Evolutionary conservation across 495 filamentous ascomycete genomes (phyloP), one percentile per base, ranked within the genome.

Genomic region (Schizothecium vesticola): DNA sequence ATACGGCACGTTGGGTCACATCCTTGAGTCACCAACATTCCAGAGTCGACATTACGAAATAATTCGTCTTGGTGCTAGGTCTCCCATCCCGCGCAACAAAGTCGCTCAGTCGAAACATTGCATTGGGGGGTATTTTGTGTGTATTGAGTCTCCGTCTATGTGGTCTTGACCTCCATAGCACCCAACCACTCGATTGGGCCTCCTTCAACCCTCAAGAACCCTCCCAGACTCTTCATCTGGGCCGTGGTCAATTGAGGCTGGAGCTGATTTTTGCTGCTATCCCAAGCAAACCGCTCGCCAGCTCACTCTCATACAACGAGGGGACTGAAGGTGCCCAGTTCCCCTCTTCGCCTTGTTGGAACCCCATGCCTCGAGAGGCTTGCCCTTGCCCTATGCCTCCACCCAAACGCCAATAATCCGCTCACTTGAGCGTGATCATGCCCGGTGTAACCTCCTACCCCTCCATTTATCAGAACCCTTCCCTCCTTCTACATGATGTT

Each of bases 401-500:
- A 56, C 19, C 59, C 71, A 59, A 63, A 70, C 66, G 65, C 66
- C 71, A 68, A 66, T 67, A 73, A 70, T 63, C 65, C 43, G 66
- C 68, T 70, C 71, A 73, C 71, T 73, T 73, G 71, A 73, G 70
- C 70, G 62, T 57, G 70, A 66, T 71, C 66, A 66, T 29, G 66
- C 59, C 68, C 65, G 69, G 59, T 26, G 68, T 60, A 61, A 66
- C 60, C 71, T 24, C 28, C 69, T 59, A 58, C 64, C 8, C 65
- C 51, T 64, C 66, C 60, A 66, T 68, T 69, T 63, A 55, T 28
- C 60, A 65, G 16, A 67, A 67, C 65, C 71, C 57, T 65, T 70
- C 64, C 56, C 65, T 23, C 62, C 64, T 66, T 76, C 72, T 76
- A 76, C 74, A 76, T 72, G 74, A 76, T 72, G 74, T 67, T 72